Base-by-base conservation (phyloP, 345 rosid species). In the Arabis alpina region DNA sequence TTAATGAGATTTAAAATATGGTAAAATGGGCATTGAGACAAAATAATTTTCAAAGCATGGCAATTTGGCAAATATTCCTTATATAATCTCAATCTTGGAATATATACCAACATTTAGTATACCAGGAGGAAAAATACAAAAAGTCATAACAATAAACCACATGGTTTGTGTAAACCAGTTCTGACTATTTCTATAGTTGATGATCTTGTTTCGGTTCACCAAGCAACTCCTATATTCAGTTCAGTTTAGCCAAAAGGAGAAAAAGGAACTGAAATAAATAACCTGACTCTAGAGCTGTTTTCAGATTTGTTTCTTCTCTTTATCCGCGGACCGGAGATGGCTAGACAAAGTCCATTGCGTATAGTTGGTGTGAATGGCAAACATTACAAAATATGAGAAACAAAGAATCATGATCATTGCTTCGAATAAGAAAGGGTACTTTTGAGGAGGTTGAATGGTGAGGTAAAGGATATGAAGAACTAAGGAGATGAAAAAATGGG, bases 401-500 rank as follows among this genome's bases (percentile, higher is more conserved):
- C 94, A 90, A 28, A 85, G 74, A 72, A 76, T 80, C 94, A 88
- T 86, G 70, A 90, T 88, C 36, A 83, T 39, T 66, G 96, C 96
- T 56, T 87, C 91, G 12, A 82, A 87, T 64, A 87, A 72, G 82
- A 82, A 87, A 81, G 93, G 88, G 67, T 83, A 86, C 76, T 72
- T 84, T 61, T 51, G 66, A 1, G 93, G 96, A 59, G 93, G 91
- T 25, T 15, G 71, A 55, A 71, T 10, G 15, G 88, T 83, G 54
- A 89, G 59, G 82, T 87, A 87, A 73, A 86, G 25, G 40, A 79
- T 63, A 79, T 94, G 97, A 77, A 94, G 87, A 66, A 77, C 44
- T 48, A 85, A 45, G 34, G 90, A 86, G 76, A 79, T 77, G 7
- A 82, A 50, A 68, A 78, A 84, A 48, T 82, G 57, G 69, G 80